phyloP scores from a whole-genome alignment of 306 rosid species.

The Arachis stenosperma region DNA sequence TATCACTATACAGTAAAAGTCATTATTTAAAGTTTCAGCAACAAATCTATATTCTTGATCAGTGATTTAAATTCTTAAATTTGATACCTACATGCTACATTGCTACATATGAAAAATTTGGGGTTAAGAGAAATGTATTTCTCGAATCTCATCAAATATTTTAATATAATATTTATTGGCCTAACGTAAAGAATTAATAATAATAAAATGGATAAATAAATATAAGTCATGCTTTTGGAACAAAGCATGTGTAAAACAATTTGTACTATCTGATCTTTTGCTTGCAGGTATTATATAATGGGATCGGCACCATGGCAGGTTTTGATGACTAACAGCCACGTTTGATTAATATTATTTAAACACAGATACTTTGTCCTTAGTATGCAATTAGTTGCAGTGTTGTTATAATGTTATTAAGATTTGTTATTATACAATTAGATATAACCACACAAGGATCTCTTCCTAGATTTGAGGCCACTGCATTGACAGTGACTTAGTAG shows the following conservation, averaged over 20 bases:
- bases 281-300: background rate
- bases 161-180: too few species aligned
- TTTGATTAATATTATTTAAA: conserved; percentile 32
- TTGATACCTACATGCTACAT: too few species aligned
- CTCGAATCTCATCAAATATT: too few species aligned
- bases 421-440: conserved; percentile 7
- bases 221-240: background rate
- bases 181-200: too few species aligned
- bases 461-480: conserved; percentile 62
- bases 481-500: conserved; percentile 53
- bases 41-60: too few species aligned
- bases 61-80: too few species aligned
- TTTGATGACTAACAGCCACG: conserved; percentile 42
- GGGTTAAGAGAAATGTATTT: too few species aligned
- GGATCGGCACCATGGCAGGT: conserved; percentile 10
- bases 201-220: too few species aligned
- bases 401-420: background rate
- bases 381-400: background rate
- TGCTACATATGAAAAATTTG: too few species aligned
- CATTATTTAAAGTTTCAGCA: too few species aligned
- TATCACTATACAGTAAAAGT: background rate
- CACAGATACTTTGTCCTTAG: conserved; percentile 31
- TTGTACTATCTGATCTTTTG: background rate
- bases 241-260: background rate
- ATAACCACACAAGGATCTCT: conserved; percentile 51